Evolutionary conservation across 495 filamentous ascomycete species (phyloP).

Genomic region (Penicillium macrosclerotiorum): DNA sequence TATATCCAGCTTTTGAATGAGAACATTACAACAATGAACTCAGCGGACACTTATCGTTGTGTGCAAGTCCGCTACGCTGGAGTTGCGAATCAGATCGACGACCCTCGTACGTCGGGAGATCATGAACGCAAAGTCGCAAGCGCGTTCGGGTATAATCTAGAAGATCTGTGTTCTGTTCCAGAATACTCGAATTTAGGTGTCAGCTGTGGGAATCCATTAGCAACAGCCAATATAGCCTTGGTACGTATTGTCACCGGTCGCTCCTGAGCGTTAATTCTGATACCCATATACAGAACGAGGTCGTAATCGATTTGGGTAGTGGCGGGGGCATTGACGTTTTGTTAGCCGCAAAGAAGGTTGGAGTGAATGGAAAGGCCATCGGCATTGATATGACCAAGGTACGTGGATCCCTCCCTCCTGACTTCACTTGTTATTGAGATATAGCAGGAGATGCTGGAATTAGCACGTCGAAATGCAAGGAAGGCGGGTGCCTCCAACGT

Average conservation of each 20-base stretch:
- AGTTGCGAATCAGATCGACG: slow-evolving; percentile 1
- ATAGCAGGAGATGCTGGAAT: slow-evolving; percentile 55
- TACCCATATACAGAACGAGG: slow-evolving; percentile 49
- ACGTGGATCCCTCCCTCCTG: background rate
- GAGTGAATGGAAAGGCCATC: slow-evolving; percentile 50
- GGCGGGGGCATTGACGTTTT: slow-evolving; percentile 66
- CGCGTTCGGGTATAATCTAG: slow-evolving; percentile 1
- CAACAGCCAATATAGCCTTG: slow-evolving; percentile 14
- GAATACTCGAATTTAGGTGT: slow-evolving; percentile 3
- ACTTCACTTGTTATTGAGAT: slow-evolving; percentile 1
- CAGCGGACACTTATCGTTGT: slow-evolving; percentile 7
- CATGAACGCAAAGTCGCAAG: slow-evolving; percentile 3
- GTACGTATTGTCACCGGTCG: background rate
- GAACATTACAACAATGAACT: background rate
- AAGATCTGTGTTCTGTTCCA: slow-evolving; percentile 3
- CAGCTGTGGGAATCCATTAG: slow-evolving; percentile 9
- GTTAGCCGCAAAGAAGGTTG: slow-evolving; percentile 56
- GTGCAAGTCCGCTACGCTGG: slow-evolving; percentile 5
- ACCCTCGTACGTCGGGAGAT: background rate
- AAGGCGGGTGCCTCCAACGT: slow-evolving; percentile 41
- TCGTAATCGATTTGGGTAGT: slow-evolving; percentile 59
- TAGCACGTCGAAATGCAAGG: slow-evolving; percentile 40
- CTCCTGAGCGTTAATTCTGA: background rate
- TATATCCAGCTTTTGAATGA: too few species aligned
- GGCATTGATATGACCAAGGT: slow-evolving; percentile 68